Conservation (phyloP, 2,329 filamentous ascomycete genomes). For the Ramichloridium luteum region DNA sequence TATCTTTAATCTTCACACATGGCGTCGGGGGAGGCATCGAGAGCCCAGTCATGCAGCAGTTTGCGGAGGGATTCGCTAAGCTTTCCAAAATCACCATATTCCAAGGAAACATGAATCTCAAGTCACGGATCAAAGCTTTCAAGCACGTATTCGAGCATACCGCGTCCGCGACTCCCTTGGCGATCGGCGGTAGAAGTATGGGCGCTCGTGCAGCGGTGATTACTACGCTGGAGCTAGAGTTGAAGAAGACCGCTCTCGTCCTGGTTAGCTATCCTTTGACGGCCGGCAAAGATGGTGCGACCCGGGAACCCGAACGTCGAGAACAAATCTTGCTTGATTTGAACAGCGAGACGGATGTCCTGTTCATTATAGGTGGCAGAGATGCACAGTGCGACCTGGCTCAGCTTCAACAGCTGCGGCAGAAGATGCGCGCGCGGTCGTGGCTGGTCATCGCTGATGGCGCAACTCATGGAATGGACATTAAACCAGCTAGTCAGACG, state of each 20-base stretch:
- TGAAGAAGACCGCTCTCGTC: slow-evolving; percentile 16
- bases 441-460: slow-evolving; percentile 27
- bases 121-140: slow-evolving; percentile 27
- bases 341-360: slow-evolving; percentile 19
- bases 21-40: slow-evolving; percentile 33
- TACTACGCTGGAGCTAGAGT: slow-evolving; percentile 21
- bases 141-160: slow-evolving; percentile 23
- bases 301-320: slow-evolving; percentile 19
- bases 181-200: slow-evolving; percentile 33
- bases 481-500: slow-evolving; percentile 19
- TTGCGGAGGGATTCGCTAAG: slow-evolving; percentile 27
- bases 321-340: slow-evolving; percentile 30
- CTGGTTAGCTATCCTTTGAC: slow-evolving; percentile 32
- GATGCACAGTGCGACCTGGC: slow-evolving; percentile 26
- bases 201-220: slow-evolving; percentile 32
- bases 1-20: slow-evolving; percentile 36
- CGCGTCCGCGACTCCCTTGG: slow-evolving; percentile 2
- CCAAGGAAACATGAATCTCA: slow-evolving; percentile 32
- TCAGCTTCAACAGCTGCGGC: slow-evolving; percentile 20
- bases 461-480: slow-evolving; percentile 33
- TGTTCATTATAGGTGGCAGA: slow-evolving; percentile 29
- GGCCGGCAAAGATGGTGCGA: slow-evolving; percentile 21
- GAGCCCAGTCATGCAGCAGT: slow-evolving; percentile 28
- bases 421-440: slow-evolving; percentile 27
- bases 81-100: slow-evolving; percentile 23